These are phyloP conservation scores for Chrysanthemum seticuspe DNA, from an alignment of 129 eudicot genomes.

Conservation along the genomic window DNA sequence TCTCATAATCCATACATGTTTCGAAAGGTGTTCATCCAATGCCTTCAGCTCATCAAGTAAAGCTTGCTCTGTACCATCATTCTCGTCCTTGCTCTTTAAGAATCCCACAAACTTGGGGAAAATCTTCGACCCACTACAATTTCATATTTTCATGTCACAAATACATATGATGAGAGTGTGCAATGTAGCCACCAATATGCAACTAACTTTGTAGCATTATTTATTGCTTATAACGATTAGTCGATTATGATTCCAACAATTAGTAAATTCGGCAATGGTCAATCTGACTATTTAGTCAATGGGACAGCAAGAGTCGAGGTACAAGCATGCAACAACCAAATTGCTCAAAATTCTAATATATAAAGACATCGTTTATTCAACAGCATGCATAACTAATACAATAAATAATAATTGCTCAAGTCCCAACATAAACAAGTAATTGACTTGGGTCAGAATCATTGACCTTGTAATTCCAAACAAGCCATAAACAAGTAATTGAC, in stretches of 20 bases:
- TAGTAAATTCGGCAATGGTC: not conserved
- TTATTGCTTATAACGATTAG: not conserved
- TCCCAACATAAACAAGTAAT: not conserved
- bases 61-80: slow-evolving; percentile 75
- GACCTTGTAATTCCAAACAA: not conserved
- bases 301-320: slow-evolving; percentile 8
- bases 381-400: slow-evolving; percentile 1
- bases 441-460: not conserved
- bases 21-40: slow-evolving; percentile 73
- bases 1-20: slow-evolving; percentile 40
- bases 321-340: not conserved
- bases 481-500: not conserved
- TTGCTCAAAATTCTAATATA: not conserved
- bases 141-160: not conserved
- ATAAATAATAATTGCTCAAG: not conserved
- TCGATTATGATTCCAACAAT: not conserved
- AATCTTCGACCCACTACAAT: slow-evolving; percentile 65
- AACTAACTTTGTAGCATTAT: not conserved
- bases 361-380: slow-evolving; percentile 2
- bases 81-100: slow-evolving; percentile 74
- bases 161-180: not conserved
- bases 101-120: slow-evolving; percentile 66
- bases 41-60: slow-evolving; percentile 75
- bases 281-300: not conserved
- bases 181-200: not conserved